Evolutionary conservation across 306 rosid species (phyloP).

Genomic region (Dalbergia cultrata): DNA sequence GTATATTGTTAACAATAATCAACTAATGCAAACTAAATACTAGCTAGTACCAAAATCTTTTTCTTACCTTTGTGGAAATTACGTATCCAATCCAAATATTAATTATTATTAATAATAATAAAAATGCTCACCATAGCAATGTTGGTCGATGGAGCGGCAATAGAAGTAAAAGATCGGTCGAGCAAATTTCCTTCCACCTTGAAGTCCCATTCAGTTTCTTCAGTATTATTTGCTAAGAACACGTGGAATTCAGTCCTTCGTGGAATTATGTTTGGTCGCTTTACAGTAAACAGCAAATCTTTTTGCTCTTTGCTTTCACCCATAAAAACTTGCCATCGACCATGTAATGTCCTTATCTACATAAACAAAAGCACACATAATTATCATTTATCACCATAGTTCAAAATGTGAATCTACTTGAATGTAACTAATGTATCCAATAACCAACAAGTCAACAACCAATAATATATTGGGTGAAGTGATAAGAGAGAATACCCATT

Average conservation of each 20-base stretch:
- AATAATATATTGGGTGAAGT: too few species aligned
- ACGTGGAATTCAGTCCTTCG: slow-evolving; percentile 41
- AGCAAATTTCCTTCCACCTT: slow-evolving; percentile 52
- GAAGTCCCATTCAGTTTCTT: slow-evolving; percentile 48
- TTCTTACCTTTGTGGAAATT: too few species aligned
- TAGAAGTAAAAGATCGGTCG: slow-evolving; percentile 45
- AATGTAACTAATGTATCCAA: too few species aligned
- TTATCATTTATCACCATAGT: not conserved
- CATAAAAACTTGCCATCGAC: slow-evolving; percentile 47
- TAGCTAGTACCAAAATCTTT: too few species aligned
- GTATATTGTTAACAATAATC: not conserved
- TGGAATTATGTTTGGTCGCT: slow-evolving; percentile 39
- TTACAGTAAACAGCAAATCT: slow-evolving; percentile 15
- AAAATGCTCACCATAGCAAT: slow-evolving; percentile 26
- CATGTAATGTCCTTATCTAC: slow-evolving; percentile 29
- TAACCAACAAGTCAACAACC: too few species aligned
- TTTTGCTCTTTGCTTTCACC: slow-evolving; percentile 43
- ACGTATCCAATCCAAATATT: not conserved
- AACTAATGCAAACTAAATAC: not conserved
- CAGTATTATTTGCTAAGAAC: slow-evolving; percentile 47
- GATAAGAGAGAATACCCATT: too few species aligned
- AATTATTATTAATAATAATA: too few species aligned
- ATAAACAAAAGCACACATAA: not conserved
- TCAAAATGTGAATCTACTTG: too few species aligned
- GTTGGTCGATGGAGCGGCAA: slow-evolving; percentile 47